phyloP scores from a whole-genome alignment of 2,329 filamentous ascomycete genomes.

The Elsinoe ampelina region DNA sequence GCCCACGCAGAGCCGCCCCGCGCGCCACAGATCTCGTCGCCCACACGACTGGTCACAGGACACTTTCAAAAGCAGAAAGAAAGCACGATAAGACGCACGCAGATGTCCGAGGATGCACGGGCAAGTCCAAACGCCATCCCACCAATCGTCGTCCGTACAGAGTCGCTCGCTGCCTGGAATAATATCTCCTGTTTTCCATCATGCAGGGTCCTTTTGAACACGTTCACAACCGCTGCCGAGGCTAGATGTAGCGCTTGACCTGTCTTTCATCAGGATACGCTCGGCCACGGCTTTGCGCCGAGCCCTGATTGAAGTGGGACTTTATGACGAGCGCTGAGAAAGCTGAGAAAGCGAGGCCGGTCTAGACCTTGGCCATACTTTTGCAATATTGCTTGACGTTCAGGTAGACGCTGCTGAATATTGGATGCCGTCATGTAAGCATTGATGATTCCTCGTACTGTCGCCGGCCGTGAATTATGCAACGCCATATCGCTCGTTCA shows the following conservation, averaged over 20 bases:
- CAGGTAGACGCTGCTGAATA: background rate
- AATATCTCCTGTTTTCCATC: background rate
- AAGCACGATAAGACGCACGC: no score
- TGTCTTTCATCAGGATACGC: no score
- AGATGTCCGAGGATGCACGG: background rate
- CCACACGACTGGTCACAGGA: background rate
- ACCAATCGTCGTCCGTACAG: no score
- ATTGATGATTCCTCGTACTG: no score
- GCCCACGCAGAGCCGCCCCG: background rate
- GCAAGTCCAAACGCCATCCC: background rate
- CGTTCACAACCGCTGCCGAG: background rate
- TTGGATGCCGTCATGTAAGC: background rate
- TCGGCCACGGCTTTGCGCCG: no score
- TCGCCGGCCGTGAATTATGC: no score
- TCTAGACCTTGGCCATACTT: slow-evolving; percentile 2
- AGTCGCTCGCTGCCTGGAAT: no score
- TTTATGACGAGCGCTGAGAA: slow-evolving; percentile 2
- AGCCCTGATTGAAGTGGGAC: background rate
- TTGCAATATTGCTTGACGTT: background rate
- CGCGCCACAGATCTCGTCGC: background rate
- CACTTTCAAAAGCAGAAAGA: no score
- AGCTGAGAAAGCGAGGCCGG: slow-evolving; percentile 4
- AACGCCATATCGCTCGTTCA: background rate
- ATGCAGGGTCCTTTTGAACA: background rate
- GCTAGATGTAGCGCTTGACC: background rate